A percentile compares a stretch with the other conserved stretches of the same genome.
phyloP scores from a whole-genome alignment of 345 rosid species.

The Citrus inodora region DNA sequence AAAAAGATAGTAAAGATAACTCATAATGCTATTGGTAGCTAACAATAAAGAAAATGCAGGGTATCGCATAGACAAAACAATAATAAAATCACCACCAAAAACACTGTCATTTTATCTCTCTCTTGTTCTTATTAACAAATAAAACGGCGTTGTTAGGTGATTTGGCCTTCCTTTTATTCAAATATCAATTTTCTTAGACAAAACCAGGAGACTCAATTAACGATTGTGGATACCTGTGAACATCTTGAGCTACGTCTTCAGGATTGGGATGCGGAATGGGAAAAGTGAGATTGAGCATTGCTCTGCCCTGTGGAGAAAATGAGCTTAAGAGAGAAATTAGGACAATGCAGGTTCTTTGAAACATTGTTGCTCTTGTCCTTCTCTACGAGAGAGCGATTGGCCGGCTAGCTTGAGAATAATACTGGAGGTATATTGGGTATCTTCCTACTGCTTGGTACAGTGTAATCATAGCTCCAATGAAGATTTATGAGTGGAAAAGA shows the following conservation, averaged over 20 bases:
- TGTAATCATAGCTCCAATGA: background rate
- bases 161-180: no score
- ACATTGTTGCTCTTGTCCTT: slow-evolving; percentile 21
- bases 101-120: no score
- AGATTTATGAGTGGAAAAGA: background rate
- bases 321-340: slow-evolving; percentile 38
- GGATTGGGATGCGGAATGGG: slow-evolving; percentile 73
- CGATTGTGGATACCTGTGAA: slow-evolving; percentile 55
- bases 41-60: background rate
- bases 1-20: background rate
- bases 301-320: slow-evolving; percentile 27
- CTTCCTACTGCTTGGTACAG: background rate
- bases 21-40: background rate
- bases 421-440: background rate
- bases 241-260: slow-evolving; percentile 68
- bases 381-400: background rate
- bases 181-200: no score
- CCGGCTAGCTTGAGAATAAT: background rate
- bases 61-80: background rate
- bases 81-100: background rate
- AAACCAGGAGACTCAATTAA: background rate
- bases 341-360: slow-evolving; percentile 48
- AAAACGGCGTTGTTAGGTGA: no score
- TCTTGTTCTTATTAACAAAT: no score
- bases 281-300: slow-evolving; percentile 55